Percentiles rank a stretch among this genome's conserved stretches.
Conservation (phyloP, 768 basidiomycete species). For the Mycena epipterygia region DNA sequence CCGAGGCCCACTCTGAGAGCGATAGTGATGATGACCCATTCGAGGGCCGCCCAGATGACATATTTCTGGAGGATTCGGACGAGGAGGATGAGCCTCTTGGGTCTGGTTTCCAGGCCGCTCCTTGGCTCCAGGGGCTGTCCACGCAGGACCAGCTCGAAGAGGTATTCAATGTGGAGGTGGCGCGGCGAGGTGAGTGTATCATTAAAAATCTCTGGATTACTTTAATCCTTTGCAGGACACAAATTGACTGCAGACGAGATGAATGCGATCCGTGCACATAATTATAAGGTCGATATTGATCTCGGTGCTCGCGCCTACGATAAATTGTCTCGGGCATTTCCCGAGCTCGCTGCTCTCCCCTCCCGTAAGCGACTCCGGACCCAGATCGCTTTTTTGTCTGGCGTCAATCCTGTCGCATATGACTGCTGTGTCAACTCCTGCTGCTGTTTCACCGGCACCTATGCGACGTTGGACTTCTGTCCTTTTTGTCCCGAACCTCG, state of each 20-base stretch:
- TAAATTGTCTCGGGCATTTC: not conserved
- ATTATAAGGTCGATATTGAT: constrained; percentile 7
- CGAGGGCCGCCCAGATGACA: no score
- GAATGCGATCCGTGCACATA: constrained; percentile 6
- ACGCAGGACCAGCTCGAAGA: not conserved
- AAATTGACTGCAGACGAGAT: constrained; percentile 3
- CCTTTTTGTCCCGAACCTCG: constrained; percentile 3
- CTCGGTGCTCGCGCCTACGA: not conserved
- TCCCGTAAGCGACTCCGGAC: not conserved
- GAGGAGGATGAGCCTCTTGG: no score
- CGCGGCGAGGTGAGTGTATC: not conserved
- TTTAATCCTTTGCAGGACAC: constrained; percentile 10
- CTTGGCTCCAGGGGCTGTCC: not conserved
- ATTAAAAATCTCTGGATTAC: no score
- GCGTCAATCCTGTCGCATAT: not conserved
- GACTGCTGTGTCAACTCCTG: constrained; percentile 1
- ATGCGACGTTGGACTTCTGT: not conserved
- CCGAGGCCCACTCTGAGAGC: no score
- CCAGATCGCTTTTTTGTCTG: not conserved
- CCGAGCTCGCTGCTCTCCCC: not conserved
- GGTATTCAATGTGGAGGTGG: not conserved
- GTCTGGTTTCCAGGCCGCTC: not conserved
- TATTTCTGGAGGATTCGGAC: no score
- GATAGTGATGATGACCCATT: constrained; percentile 58
- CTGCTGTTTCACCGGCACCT: not conserved